Conservation (phyloP, 2,329 filamentous ascomycete species). For the Chalara sp. region DNA sequence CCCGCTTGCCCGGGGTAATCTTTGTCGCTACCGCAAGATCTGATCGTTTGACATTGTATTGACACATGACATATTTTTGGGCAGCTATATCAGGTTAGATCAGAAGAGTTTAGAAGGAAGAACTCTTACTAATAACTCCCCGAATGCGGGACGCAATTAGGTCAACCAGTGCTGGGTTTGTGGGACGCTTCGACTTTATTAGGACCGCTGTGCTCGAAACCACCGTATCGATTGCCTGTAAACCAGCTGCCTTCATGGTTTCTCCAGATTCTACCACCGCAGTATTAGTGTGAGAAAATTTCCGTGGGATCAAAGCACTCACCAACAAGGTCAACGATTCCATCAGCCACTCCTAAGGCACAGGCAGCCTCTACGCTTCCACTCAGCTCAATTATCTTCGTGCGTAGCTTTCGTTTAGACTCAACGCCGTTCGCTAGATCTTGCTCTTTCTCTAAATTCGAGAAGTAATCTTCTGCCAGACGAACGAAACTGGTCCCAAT, state of each 20-base stretch:
- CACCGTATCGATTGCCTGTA: conserved; percentile 92
- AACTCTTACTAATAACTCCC: conserved; percentile 73
- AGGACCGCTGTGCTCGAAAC: conserved; percentile 82
- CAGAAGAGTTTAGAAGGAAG: neutral
- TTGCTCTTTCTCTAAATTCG: conserved; percentile 58
- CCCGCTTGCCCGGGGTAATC: conserved; percentile 90
- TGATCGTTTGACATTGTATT: conserved; percentile 81
- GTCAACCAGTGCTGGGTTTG: conserved; percentile 72
- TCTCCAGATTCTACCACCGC: conserved; percentile 75
- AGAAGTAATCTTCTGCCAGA: conserved; percentile 78
- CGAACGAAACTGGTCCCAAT: conserved; percentile 94
- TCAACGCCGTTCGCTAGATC: conserved; percentile 28
- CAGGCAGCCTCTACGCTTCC: conserved; percentile 97
- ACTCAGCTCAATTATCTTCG: conserved; percentile 88
- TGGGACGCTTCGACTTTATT: conserved; percentile 81
- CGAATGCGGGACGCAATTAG: conserved; percentile 81
- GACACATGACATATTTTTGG: conserved; percentile 88
- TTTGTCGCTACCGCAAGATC: conserved; percentile 60
- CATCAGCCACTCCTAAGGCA: conserved; percentile 89
- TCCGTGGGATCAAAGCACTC: conserved; percentile 28
- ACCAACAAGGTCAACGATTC: conserved; percentile 96
- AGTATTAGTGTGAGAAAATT: too few species aligned
- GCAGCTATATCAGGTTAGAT: conserved; percentile 47
- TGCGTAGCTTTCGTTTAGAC: conserved; percentile 54
- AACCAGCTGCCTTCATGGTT: conserved; percentile 92